Percentiles rank a stretch among this genome's conserved stretches.
phyloP scores from a whole-genome alignment of 805 yeast genomes.

The Candida chilensis region DNA sequence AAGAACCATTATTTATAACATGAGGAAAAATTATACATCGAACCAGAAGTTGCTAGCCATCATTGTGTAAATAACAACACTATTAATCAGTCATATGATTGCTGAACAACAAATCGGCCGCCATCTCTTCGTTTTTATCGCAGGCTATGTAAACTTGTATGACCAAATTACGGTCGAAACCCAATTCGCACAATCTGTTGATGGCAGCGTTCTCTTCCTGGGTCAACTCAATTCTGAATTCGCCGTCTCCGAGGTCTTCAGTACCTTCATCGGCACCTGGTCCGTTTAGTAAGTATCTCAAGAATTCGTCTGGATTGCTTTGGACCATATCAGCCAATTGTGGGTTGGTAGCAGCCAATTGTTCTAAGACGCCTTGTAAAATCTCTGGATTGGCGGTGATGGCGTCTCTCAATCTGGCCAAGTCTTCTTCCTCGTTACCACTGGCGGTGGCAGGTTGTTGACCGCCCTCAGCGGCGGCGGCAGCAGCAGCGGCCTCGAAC shows the following conservation, averaged over 20 bases:
- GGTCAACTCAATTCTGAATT: conserved; percentile 53
- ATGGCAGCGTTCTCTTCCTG: conserved; percentile 88
- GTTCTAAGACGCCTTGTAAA: conserved; percentile 75
- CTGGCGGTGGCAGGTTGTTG: conserved; percentile 23
- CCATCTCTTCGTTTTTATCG: conserved; percentile 93
- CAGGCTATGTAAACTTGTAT: conserved; percentile 96
- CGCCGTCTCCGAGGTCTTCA: conserved; percentile 12
- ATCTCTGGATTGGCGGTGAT: conserved; percentile 83
- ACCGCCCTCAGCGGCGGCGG: conserved; percentile 10
- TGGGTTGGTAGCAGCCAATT: conserved; percentile 74
- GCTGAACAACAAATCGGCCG: conserved; percentile 82
- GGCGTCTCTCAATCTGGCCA: conserved; percentile 61
- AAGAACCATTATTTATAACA: no score
- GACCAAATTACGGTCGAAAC: conserved; percentile 82
- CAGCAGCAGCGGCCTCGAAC: conserved; percentile 10
- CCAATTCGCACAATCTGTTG: conserved; percentile 80
- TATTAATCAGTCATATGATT: conserved; percentile 17
- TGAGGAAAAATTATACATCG: no score
- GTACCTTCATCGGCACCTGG: conserved; percentile 26
- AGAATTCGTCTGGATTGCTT: conserved; percentile 83
- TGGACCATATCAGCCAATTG: conserved; percentile 74
- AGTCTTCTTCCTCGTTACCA: conserved; percentile 37
- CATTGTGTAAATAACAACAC: no score
- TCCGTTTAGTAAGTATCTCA: conserved; percentile 53
- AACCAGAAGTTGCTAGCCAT: no score